Base-by-base conservation (phyloP, 208 protist genomes). In the Trypanosomatidae sp. region DNA sequence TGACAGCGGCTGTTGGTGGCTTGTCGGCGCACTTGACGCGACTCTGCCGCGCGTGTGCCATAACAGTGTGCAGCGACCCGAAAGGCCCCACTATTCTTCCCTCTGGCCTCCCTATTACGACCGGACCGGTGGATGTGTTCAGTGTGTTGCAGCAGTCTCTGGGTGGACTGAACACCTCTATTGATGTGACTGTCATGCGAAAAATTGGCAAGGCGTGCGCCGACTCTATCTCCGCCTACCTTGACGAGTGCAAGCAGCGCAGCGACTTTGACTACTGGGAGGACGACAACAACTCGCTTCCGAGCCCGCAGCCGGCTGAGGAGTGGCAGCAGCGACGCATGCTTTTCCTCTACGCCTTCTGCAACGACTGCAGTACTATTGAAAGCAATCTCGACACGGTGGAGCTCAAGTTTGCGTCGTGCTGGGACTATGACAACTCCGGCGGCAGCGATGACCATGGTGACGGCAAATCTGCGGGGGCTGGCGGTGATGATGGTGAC, bases 221-320 rank as follows among this genome's bases (percentile, higher is more conserved):
- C 15, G 82, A 93, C n/a, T 80, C 85, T 25, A 92, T 97, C 65
- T 84, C 77, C 64, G 79, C 80, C 39, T 97, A 93, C 69, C 77
- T 97, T 10, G 83, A 88, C 41, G 89, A 93, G 58, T 97, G 92
- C 81, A 84, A 81, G 41, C 62, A 87, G 60, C 84, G 85, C 50
- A 93, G 78, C 71, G 92, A 97, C 71, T 95, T 90, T 62, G 87
- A 97, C 67, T 92, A 83, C 62, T 97, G 92, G 88, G 89, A 94
- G 66, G 90, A 93, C 44, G 81, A 88, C 44, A 90, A 92, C 68
- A 76, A 64, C 13, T 44, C 74, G 5, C 62, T 73, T n/a, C 49
- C 68, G 4, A 80, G 25, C 9, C 79, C 81, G 44, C 66, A 83
- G 58, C 56, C 60, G 3, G 22, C 67, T 4, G 83, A 91, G 46